Evolutionary conservation across 495 filamentous ascomycete genomes (phyloP), one percentile per base, ranked within the genome.

Genomic region (Aspergillus ostianus): DNA sequence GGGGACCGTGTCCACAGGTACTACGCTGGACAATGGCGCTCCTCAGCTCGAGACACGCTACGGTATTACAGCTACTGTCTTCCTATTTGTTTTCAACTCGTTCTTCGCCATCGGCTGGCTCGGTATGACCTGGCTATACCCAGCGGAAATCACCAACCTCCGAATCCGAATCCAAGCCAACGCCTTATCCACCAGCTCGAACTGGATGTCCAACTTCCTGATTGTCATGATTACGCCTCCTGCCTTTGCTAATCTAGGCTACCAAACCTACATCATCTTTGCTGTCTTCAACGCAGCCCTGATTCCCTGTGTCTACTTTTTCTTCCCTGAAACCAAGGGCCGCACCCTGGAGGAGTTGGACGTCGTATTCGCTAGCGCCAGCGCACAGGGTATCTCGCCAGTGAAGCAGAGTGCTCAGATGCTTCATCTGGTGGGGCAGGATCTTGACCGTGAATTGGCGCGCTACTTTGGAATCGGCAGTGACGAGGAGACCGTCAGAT

Each of bases 221-320:
- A 73, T 82, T 6, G 80, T 82, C 5, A 66, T 82, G 57, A 79
- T 81, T 23, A 82, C 80, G 10, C 80, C 78, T 0, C 68, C 79
- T 20, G 75, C 73, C 4, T 77, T 82, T 50, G 62, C 52, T 0
- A 77, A 69, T 32, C 79, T 85, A 52, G 71, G 71, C 6, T 84
- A 77, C 70, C 61, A 63, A 23, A 79, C 77, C 27, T 84, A 79
- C 57, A 73, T 84, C 52, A 70, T 82, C 12, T 84, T 79, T 64
- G 79, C 80, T 0, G 64, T 74, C 13, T 68, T 79, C 49, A 77
- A 75, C 57, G 67, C 68, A 0, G 36, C 57, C 18, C 69, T 64
- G 52, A 64, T 78, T 45, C 64, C 67, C 0, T 64, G 67, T 20
- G 72, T 78, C 10, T 79, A 74, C 47, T 56, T 73, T 20, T 75